Evolutionary conservation across 2,329 filamentous ascomycete species (phyloP), one percentile per base, ranked within the genome.

Genomic region (Ceratocystiopsis minuta): DNA sequence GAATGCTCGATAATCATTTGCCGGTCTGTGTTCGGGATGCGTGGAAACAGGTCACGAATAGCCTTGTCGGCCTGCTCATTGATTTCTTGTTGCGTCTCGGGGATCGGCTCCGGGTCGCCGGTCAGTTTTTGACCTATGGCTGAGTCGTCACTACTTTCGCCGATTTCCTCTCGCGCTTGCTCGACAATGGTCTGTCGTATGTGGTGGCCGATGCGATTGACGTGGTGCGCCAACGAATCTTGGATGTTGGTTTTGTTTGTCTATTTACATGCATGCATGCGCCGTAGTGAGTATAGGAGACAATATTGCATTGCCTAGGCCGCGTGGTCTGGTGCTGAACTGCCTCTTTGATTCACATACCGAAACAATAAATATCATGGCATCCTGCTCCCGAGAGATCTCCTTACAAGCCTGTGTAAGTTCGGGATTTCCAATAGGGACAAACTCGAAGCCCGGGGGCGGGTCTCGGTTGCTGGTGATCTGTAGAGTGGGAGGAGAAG

Each of bases 321-420:
- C 24, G 7, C 7, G 7, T 28, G 24, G 11, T 6, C 24, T 28
- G 24, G 7, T 6, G 24, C 24, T 28, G 6, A 9, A 28, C 2
- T 6, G 2, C 24, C 7, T 9, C 7, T 28, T 10, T 28, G 24
- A 10, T 14, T 38, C 15, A 57, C 69, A 50, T 64, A 77, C 75
- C 52, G 73, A 75, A 38, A 80, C 75, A 44, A 79, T 77, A 50
- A 75, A 79, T 15, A 78, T 70, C 67, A 76, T 71, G 37, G 71
- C 72, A 50, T 66, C 73, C 40, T 64, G 62, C 49, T 75, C 69
- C 48, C 75, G 65, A 2, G 75, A 79, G 16, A 78, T 55, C 50
- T 79, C 75, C 55, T 79, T 79, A 62, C 75, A 80, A 36, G 64
- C 59, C 43, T 60, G 61, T 6, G 73, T 78, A 51, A 80, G 57